Evolutionary conservation across 1,284 basidiomycete genomes (phyloP).

Genomic region (Tremellales sp.): DNA sequence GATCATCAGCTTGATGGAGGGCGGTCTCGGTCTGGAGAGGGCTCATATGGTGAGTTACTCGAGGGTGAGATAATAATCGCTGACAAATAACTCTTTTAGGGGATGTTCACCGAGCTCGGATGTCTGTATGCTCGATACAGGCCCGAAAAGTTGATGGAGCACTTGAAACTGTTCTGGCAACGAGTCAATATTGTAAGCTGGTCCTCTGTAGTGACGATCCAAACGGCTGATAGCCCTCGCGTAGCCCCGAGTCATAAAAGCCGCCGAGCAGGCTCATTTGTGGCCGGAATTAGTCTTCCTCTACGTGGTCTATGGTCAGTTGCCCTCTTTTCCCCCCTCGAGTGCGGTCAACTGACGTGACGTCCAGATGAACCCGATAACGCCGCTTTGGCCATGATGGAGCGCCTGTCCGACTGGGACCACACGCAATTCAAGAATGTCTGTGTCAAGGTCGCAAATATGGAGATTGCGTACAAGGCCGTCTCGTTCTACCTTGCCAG

Average conservation of each 20-base stretch:
- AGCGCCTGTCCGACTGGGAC: conserved; percentile 95
- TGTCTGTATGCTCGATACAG: conserved; percentile 94
- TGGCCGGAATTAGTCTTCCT: conserved; percentile 99
- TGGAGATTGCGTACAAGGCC: conserved; percentile 75
- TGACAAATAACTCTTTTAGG: conserved; percentile 14
- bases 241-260: conserved; percentile 73
- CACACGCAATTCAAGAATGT: conserved; percentile 99
- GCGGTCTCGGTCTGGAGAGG: conserved; percentile 89
- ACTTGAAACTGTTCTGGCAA: conserved; percentile 94
- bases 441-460: conserved; percentile 90
- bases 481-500: conserved; percentile 43
- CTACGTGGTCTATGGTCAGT: conserved; percentile 97
- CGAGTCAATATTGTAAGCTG: conserved; percentile 76
- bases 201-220: conserved; percentile 58
- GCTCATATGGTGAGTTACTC: conserved; percentile 69
- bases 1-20: conserved; percentile 84
- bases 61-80: not conserved
- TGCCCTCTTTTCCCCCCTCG: not conserved
- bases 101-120: conserved; percentile 71
- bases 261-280: conserved; percentile 91
- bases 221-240: not conserved
- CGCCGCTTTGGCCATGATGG: conserved; percentile 75
- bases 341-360: not conserved
- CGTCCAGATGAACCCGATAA: conserved; percentile 46
- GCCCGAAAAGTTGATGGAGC: conserved; percentile 97